These are phyloP conservation scores for Cryptosporidium meleagridis DNA, from an alignment of 169 alveolate genomes.

Conservation along the genomic window DNA sequence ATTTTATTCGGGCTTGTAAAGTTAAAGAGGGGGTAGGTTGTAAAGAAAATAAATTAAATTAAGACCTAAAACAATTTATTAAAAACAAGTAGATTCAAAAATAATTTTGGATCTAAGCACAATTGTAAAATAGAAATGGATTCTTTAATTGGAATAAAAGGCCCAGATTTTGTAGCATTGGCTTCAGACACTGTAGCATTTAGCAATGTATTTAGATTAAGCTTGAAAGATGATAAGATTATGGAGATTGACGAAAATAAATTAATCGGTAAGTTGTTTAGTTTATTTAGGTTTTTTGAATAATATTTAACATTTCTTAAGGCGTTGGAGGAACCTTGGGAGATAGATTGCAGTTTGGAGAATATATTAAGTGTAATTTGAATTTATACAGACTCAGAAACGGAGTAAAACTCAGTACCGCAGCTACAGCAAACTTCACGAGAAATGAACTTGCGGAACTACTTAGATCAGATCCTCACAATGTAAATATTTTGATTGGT, in stretches of 20 bases:
- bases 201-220: conserved; percentile 81
- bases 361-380: conserved; percentile 83
- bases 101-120: background rate
- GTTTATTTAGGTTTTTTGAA: background rate
- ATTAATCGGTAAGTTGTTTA: conserved; percentile 76
- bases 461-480: conserved; percentile 88
- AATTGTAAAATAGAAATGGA: conserved; percentile 78
- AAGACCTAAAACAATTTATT: background rate
- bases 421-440: conserved; percentile 86
- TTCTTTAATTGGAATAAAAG: conserved; percentile 86
- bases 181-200: conserved; percentile 85
- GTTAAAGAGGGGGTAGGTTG: background rate
- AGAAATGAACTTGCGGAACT: conserved; percentile 87
- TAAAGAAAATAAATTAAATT: background rate
- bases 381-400: conserved; percentile 85
- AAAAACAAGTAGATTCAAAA: background rate
- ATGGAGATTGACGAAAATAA: conserved; percentile 82
- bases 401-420: conserved; percentile 82
- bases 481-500: conserved; percentile 87
- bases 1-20: background rate
- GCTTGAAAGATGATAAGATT: conserved; percentile 80
- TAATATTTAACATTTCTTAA: background rate
- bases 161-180: conserved; percentile 83
- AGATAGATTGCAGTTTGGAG: conserved; percentile 88
- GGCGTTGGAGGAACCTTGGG: conserved; percentile 87